Evolutionary conservation across 768 basidiomycete genomes (phyloP), one percentile per base, ranked within the genome.

Genomic region (Rhodocollybia butyracea): DNA sequence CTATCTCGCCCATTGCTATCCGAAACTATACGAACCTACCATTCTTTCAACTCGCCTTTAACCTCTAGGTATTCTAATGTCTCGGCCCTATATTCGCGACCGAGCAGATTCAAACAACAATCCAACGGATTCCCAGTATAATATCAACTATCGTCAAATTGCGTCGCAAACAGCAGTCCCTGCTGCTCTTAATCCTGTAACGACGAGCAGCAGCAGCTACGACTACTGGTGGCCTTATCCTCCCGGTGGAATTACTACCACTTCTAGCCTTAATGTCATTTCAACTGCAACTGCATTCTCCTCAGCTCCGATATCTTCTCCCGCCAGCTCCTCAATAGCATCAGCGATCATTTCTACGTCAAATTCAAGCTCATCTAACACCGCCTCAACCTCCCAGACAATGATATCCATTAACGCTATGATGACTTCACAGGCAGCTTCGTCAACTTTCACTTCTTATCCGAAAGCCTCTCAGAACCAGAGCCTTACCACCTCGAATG

Each of bases 151-250:
- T 32, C 40, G 53, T 22, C 53, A 54, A 54, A 22, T 54, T 10
- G 26, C 42, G 12, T 30, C 30, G 13, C 42, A 22, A 31, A 54
- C 19, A 19, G 22, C 53, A 8, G 11, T 43, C n/a, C n/a, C n/a
- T 27, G 27, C 17, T 31, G 24, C 30, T 30, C 15, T 21, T 43
- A 19, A 31, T 10, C 43, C 53, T 22, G 24, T 46, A 2, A 32
- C 53, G 2, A 46, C 42, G 12, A 54, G 42, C 21, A 54, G 42
- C 21, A 54, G 53, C 22, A 54, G 53, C 32, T 54, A 54, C 22
- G 43, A 54, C 22, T 54, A 71, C 55, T 72, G 68, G 75, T 75
- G 66, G 74, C 70, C 72, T 1, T 75, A 71, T 57, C 68, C 73
- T 24, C 62, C 69, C 15, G 63, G 57, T 5, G 68, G 61, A 34